A percentile compares a stretch with the other conserved stretches of the same genome.
These are phyloP conservation scores for Mycena filopes DNA, from an alignment of 768 basidiomycete genomes.

Conservation along the genomic window DNA sequence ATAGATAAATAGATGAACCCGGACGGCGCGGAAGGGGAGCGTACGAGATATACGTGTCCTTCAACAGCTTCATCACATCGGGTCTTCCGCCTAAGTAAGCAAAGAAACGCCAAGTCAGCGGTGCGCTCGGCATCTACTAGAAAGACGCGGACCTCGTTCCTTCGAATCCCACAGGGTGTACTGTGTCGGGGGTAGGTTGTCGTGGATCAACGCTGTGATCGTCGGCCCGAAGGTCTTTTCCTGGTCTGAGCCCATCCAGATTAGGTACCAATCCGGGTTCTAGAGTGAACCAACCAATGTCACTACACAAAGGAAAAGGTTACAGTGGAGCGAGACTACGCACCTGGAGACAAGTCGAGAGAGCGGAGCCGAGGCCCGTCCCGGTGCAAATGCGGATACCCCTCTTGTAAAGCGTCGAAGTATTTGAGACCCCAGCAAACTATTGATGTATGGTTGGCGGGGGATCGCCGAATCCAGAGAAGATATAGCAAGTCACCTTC, in stretches of 20 bases:
- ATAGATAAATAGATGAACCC: too few relatives aligned
- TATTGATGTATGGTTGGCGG: constrained; percentile 39
- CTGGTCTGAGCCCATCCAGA: constrained; percentile 86
- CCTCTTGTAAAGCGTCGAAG: constrained; percentile 78
- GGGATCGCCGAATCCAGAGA: constrained; percentile 7
- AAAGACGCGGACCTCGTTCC: constrained; percentile 66
- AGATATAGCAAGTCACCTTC: constrained; percentile 64
- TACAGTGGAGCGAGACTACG: constrained; percentile 32
- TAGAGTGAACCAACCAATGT: constrained; percentile 37
- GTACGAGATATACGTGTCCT: constrained; percentile 74
- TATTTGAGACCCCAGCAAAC: constrained; percentile 87
- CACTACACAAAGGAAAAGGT: constrained; percentile 24
- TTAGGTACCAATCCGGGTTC: constrained; percentile 65
- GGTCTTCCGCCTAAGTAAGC: constrained; percentile 68
- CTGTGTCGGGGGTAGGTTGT: constrained; percentile 75
- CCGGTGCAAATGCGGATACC: constrained; percentile 90
- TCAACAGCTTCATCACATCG: constrained; percentile 81
- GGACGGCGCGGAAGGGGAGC: too few relatives aligned
- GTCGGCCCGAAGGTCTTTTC: constrained; percentile 89
- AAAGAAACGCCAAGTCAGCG: background rate
- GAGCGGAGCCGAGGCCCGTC: constrained; percentile 84
- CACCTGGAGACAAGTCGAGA: constrained; percentile 86
- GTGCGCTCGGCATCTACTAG: too few relatives aligned
- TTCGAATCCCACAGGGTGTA: constrained; percentile 85
- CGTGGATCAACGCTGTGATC: constrained; percentile 75